Percentiles rank a stretch among this genome's conserved stretches.
These are phyloP conservation scores for Ajuga chamaepitys DNA, from an alignment of 257 asterid species.

Conservation along the genomic window DNA sequence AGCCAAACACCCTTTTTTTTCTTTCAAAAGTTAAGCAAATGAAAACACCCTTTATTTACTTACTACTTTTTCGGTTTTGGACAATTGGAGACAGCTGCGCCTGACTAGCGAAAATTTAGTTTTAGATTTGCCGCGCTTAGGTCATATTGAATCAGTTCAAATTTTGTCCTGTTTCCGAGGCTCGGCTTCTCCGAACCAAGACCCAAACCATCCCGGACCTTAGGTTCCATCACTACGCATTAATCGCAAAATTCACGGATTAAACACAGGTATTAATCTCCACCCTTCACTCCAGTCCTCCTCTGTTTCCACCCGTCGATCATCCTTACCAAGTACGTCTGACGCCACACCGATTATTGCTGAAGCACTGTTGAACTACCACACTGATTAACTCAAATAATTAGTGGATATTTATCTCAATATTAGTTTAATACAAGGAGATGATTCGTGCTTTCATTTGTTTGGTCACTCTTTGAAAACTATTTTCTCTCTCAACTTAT, in stretches of 20 bases:
- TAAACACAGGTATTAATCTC: constrained; percentile 6
- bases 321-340: not conserved
- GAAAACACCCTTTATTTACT: too few relatives aligned
- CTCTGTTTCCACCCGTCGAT: constrained; percentile 11
- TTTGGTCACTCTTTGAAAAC: not conserved
- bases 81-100: too few relatives aligned
- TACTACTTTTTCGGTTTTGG: too few relatives aligned
- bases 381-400: not conserved
- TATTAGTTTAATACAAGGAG: not conserved
- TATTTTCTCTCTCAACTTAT: not conserved
- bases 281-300: constrained; percentile 4
- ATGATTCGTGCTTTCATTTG: not conserved
- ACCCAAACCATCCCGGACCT: constrained; percentile 18
- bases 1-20: too few relatives aligned
- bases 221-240: constrained; percentile 7
- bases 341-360: constrained; percentile 8
- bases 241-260: constrained; percentile 9
- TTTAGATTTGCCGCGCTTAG: constrained; percentile 52
- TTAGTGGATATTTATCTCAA: not conserved
- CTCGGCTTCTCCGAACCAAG: constrained; percentile 23
- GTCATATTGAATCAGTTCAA: constrained; percentile 34
- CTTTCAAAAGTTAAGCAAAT: too few relatives aligned
- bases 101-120: constrained; percentile 8
- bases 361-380: not conserved
- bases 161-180: constrained; percentile 49